Evolutionary conservation across 1,284 basidiomycete genomes (phyloP).

Genomic region (Kalmanozyma brasiliensis): DNA sequence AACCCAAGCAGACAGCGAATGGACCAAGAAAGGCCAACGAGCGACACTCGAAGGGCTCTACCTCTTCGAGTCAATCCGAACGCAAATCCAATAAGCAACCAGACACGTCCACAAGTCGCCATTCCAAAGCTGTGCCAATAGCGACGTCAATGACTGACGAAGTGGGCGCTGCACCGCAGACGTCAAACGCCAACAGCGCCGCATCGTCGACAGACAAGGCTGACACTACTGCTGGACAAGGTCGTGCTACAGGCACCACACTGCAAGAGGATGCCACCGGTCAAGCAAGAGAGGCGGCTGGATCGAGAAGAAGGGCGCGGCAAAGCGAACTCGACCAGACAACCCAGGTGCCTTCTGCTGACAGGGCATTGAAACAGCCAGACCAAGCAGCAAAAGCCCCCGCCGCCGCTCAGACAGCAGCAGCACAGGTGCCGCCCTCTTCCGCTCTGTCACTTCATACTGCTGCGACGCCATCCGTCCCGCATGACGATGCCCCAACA

Average conservation of each 20-base stretch:
- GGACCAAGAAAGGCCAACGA: constrained; percentile 18
- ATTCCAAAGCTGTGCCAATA: constrained; percentile 13
- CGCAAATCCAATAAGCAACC: constrained; percentile 17
- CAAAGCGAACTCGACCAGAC: constrained; percentile 4
- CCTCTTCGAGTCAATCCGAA: constrained; percentile 6
- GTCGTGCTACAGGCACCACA: background rate
- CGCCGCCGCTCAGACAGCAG: background rate
- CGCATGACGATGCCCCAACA: constrained; percentile 30
- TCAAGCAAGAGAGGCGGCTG: background rate
- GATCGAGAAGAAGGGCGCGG: background rate
- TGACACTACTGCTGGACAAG: background rate
- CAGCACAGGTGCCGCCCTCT: constrained; percentile 14
- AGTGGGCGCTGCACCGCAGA: no score
- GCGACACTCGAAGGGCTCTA: constrained; percentile 14
- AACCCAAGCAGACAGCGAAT: constrained; percentile 1
- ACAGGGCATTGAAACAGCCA: background rate
- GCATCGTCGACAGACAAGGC: constrained; percentile 3
- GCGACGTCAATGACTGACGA: constrained; percentile 6
- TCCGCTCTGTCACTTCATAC: constrained; percentile 3
- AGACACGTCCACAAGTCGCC: constrained; percentile 6
- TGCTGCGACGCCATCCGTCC: background rate
- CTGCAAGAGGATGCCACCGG: constrained; percentile 2
- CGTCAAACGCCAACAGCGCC: background rate
- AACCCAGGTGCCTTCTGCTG: background rate
- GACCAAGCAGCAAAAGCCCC: background rate